Evolutionary conservation across 2,329 filamentous ascomycete species (phyloP).

Genomic region (Fusarium sublunatum): DNA sequence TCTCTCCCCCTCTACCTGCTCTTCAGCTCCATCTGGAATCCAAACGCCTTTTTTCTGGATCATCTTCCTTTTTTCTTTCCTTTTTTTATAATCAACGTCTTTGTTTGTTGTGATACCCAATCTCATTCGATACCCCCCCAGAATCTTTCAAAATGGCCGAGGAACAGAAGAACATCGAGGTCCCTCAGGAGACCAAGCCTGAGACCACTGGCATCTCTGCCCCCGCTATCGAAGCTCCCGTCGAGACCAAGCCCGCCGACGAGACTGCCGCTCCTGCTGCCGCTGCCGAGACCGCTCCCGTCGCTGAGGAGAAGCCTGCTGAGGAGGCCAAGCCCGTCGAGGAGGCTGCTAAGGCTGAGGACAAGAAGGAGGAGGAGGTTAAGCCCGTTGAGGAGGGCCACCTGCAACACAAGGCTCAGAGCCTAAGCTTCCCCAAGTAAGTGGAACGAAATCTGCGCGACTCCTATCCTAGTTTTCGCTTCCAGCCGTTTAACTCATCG

Average conservation of each 20-base stretch:
- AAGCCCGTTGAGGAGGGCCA: conserved; percentile 84
- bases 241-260: conserved; percentile 54
- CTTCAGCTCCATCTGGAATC: conserved; percentile 48
- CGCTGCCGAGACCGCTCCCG: conserved; percentile 50
- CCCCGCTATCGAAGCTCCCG: conserved; percentile 49
- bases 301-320: conserved; percentile 56
- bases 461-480: no score
- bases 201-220: conserved; percentile 49
- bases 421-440: conserved; percentile 87
- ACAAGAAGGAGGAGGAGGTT: conserved; percentile 64
- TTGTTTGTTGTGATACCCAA: conserved; percentile 66
- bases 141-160: conserved; percentile 75
- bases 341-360: conserved; percentile 55
- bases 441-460: conserved; percentile 45
- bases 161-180: conserved; percentile 75
- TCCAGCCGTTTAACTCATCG: no score
- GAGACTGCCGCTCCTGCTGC: conserved; percentile 49
- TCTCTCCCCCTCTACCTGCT: conserved; percentile 51
- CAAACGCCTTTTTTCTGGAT: conserved; percentile 51
- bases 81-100: conserved; percentile 56
- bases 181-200: conserved; percentile 63
- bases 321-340: conserved; percentile 59
- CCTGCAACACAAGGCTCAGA: conserved; percentile 89
- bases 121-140: conserved; percentile 55
- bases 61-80: conserved; percentile 50